Evolutionary conservation across 2,329 filamentous ascomycete genomes (phyloP), one percentile per base, ranked within the genome.

Genomic region (Xylaria sp.): DNA sequence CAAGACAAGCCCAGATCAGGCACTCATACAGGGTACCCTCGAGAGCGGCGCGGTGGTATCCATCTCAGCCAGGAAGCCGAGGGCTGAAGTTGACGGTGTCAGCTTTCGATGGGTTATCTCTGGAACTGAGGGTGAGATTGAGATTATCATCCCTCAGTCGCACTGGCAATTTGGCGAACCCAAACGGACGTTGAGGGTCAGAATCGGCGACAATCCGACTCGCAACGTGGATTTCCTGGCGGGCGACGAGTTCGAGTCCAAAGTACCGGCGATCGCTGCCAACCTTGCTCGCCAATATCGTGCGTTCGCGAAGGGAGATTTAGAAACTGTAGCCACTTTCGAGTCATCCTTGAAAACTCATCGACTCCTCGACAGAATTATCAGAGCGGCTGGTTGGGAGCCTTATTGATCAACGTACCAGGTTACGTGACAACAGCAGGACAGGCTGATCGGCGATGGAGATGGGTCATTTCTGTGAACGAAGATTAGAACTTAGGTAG

Each of bases 101-200:
- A 71, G 68, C 10, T 60, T 78, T 25, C 75, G 75, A 15, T 82
- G 80, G 80, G 66, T 77, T 33, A 82, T 82, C 64, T 76, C 78
- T 1, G 81, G 80, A 18, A 80, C 77, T 7, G 72, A 80, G 59
- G 81, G 80, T 0, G 79, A 81, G 73, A 72, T 80, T 18, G 76
- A 78, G 57, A 46, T 79, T 28, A 72, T 71, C 3, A 56, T 72
- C 8, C 71, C 71, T 5, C 39, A 67, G 23, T 3, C 28, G 18
- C n/a, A 55, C 5, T 76, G 73, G 74, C 75, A 78, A 65, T 59
- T 61, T 0, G 67, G 66, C 18, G 23, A 60, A 4, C 43, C 66
- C 0, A 43, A 39, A 51, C 61, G 68, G 15, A 73, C 69, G 7
- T 52, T 78, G 28, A 70, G 31, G 51, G 54, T 78, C 7, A 76